Evolutionary conservation across 2,329 filamentous ascomycete genomes (phyloP).

Genomic region (Cercospora sesami): DNA sequence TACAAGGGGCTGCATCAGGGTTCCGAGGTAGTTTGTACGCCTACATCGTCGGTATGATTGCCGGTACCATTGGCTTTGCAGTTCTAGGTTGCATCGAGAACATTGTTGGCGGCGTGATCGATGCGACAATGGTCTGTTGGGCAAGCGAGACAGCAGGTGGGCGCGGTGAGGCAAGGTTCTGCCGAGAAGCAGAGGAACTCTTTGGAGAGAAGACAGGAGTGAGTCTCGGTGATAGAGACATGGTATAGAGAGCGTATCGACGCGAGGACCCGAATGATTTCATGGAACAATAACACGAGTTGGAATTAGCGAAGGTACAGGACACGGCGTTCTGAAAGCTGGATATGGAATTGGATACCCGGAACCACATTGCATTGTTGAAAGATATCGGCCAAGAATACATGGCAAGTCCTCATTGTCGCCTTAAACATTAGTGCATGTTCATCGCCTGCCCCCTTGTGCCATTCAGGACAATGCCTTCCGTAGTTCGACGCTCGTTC

Average conservation of each 20-base stretch:
- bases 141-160: constrained; percentile 74
- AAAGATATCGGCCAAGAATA: background rate
- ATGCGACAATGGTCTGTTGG: constrained; percentile 81
- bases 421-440: background rate
- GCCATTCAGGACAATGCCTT: background rate
- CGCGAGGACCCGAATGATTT: background rate
- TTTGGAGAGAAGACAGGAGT: constrained; percentile 63
- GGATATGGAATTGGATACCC: constrained; percentile 6
- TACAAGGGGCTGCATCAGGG: constrained; percentile 55
- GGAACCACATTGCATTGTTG: background rate
- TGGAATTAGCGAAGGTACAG: constrained; percentile 2
- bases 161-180: constrained; percentile 70
- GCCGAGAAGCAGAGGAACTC: constrained; percentile 83
- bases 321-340: constrained; percentile 1
- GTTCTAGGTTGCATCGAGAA: constrained; percentile 61
- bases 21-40: constrained; percentile 82
- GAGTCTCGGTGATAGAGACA: constrained; percentile 17
- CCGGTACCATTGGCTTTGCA: constrained; percentile 92
- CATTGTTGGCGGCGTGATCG: constrained; percentile 41
- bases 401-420: background rate
- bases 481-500: background rate
- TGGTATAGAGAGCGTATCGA: constrained; percentile 13
- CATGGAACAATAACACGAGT: constrained; percentile 1
- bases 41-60: constrained; percentile 88
- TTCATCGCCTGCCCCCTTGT: background rate